These are phyloP conservation scores for Clavispora phyllophila DNA, from an alignment of 805 yeast genomes.

Conservation along the genomic window DNA sequence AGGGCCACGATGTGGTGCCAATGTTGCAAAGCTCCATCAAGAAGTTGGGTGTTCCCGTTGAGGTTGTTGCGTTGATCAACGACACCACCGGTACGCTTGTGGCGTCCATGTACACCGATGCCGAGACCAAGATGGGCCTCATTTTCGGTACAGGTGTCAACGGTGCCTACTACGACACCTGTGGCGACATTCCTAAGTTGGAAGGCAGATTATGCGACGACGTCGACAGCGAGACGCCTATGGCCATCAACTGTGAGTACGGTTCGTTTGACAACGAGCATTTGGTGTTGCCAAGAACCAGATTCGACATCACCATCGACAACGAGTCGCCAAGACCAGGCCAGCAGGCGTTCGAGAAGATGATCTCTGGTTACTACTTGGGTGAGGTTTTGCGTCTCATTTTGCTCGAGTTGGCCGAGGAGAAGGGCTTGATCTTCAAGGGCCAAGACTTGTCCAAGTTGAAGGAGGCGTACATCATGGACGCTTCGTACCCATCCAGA, in stretches of 20 bases:
- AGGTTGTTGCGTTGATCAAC: slow-evolving; percentile 87
- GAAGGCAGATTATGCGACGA: slow-evolving; percentile 65
- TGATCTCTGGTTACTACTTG: slow-evolving; percentile 94
- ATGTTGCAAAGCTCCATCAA: slow-evolving; percentile 76
- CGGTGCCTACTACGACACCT: slow-evolving; percentile 88
- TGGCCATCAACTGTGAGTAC: slow-evolving; percentile 98
- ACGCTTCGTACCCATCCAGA: slow-evolving; percentile 81
- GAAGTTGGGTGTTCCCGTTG: slow-evolving; percentile 64
- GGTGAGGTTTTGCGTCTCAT: slow-evolving; percentile 87
- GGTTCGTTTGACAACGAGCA: slow-evolving; percentile 97
- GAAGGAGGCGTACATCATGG: slow-evolving; percentile 65
- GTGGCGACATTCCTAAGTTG: slow-evolving; percentile 71
- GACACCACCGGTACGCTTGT: slow-evolving; percentile 97
- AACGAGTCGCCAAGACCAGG: slow-evolving; percentile 90
- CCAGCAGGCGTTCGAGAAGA: slow-evolving; percentile 92
- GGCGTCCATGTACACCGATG: slow-evolving; percentile 89
- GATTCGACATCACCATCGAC: slow-evolving; percentile 78
- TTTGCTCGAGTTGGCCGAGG: slow-evolving; percentile 63
- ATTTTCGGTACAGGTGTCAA: slow-evolving; percentile 97
- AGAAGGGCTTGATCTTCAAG: slow-evolving; percentile 59
- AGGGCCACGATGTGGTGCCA: slow-evolving; percentile 91
- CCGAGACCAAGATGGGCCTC: slow-evolving; percentile 86
- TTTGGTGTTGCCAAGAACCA: slow-evolving; percentile 77
- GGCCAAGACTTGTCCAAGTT: slow-evolving; percentile 64
- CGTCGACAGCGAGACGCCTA: slow-evolving; percentile 57